Conservation (phyloP, 345 rosid genomes). For the Excoecaria cochinchinensis region DNA sequence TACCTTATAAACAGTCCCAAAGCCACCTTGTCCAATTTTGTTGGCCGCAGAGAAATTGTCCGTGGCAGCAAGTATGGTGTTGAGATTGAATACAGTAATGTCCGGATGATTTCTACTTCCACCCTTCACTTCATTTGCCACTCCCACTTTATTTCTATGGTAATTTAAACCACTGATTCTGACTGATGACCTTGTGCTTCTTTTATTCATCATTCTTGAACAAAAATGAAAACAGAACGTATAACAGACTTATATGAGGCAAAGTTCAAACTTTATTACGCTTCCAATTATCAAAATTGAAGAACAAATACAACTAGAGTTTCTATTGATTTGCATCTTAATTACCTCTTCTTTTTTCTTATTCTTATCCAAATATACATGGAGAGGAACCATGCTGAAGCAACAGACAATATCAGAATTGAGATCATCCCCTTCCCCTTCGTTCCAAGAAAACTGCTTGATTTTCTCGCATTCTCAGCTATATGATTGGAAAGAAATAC, state of each 20-base stretch:
- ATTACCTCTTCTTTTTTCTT: not conserved
- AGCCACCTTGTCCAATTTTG: too few relatives aligned
- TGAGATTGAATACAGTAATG: conserved; percentile 12
- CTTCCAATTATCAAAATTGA: not conserved
- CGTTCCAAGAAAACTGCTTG: not conserved
- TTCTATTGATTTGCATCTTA: not conserved
- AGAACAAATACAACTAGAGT: not conserved
- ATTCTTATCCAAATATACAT: not conserved
- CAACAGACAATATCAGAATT: not conserved
- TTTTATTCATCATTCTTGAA: not conserved
- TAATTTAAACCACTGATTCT: not conserved
- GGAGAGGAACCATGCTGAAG: too few relatives aligned
- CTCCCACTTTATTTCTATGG: not conserved
- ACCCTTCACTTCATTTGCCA: not conserved
- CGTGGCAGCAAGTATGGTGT: not conserved
- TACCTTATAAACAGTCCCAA: too few relatives aligned
- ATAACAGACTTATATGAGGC: too few relatives aligned
- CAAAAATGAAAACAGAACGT: not conserved
- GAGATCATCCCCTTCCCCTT: not conserved
- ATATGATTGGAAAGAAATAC: not conserved
- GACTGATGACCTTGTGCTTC: not conserved
- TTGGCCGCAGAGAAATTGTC: too few relatives aligned
- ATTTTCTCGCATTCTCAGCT: conserved; percentile 4
- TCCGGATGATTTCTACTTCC: not conserved
- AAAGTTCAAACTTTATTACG: too few relatives aligned